A percentile compares a stretch with the other conserved stretches of the same genome.
These are phyloP conservation scores for Oxyria digyna DNA, from an alignment of 148 eudicot species.

Conservation along the genomic window DNA sequence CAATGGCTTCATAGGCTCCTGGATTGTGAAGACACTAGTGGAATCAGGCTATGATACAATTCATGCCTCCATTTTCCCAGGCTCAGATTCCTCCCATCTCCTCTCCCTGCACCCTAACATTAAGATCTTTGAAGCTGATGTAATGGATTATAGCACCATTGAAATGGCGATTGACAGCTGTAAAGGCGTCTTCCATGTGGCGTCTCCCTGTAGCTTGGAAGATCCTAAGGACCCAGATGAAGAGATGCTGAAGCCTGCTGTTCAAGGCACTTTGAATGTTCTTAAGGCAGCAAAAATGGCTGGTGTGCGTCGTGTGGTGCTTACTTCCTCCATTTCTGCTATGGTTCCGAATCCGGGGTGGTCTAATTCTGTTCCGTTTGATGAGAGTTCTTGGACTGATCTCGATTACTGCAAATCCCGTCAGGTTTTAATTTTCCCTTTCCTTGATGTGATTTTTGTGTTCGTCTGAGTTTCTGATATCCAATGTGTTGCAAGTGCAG, in stretches of 20 bases:
- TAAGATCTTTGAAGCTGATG: slow-evolving; percentile 33
- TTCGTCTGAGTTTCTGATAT: background rate
- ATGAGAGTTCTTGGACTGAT: slow-evolving; percentile 68
- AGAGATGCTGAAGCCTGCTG: slow-evolving; percentile 72
- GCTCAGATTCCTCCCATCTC: slow-evolving; percentile 47
- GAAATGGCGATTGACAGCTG: slow-evolving; percentile 38
- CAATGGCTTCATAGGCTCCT: slow-evolving; percentile 83
- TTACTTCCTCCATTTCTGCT: slow-evolving; percentile 71
- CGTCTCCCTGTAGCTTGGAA: slow-evolving; percentile 70
- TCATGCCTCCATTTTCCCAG: slow-evolving; percentile 58
- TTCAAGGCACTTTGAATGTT: slow-evolving; percentile 62
- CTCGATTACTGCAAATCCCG: slow-evolving; percentile 64
- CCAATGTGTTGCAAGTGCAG: slow-evolving; percentile 19
- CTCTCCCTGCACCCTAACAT: slow-evolving; percentile 26
- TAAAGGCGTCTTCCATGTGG: slow-evolving; percentile 78
- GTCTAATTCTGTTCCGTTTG: slow-evolving; percentile 17
- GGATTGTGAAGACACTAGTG: slow-evolving; percentile 44
- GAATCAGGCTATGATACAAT: slow-evolving; percentile 43
- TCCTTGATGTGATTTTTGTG: background rate
- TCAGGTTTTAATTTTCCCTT: slow-evolving; percentile 35
- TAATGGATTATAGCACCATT: slow-evolving; percentile 45
- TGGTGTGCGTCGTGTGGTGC: slow-evolving; percentile 57
- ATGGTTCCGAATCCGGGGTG: slow-evolving; percentile 75
- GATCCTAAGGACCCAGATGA: slow-evolving; percentile 57
- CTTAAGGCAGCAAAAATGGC: slow-evolving; percentile 43